Percentiles rank a stretch among this genome's conserved stretches.
Evolutionary conservation across 2,329 filamentous ascomycete genomes (phyloP).

Genomic region (Phialophora chinensis): DNA sequence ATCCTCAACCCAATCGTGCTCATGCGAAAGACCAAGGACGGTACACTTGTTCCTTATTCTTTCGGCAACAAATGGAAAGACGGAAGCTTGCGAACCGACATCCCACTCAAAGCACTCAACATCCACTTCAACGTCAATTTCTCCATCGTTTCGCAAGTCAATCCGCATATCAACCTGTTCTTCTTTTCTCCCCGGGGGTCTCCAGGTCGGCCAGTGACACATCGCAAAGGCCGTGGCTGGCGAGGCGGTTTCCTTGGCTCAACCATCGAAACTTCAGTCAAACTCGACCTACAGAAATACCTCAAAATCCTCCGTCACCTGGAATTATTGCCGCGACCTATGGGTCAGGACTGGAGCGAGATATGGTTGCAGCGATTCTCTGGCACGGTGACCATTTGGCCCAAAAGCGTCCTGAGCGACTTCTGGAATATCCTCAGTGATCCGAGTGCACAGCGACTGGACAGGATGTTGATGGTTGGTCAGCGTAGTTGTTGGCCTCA

Average conservation of each 20-base stretch:
- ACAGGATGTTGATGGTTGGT: slow-evolving; percentile 87
- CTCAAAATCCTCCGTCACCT: slow-evolving; percentile 91
- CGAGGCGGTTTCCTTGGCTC: slow-evolving; percentile 92
- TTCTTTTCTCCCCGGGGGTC: slow-evolving; percentile 95
- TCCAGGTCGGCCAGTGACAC: slow-evolving; percentile 90
- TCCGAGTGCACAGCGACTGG: slow-evolving; percentile 74
- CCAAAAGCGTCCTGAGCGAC: slow-evolving; percentile 77
- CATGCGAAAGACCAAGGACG: slow-evolving; percentile 82
- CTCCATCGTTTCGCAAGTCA: slow-evolving; percentile 84
- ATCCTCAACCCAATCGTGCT: slow-evolving; percentile 94
- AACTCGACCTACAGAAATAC: slow-evolving; percentile 97
- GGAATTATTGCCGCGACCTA: slow-evolving; percentile 83
- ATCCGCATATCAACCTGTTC: slow-evolving; percentile 97
- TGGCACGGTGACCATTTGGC: slow-evolving; percentile 96
- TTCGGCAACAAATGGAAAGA: slow-evolving; percentile 99
- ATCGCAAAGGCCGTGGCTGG: slow-evolving; percentile 92
- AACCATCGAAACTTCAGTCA: slow-evolving; percentile 91
- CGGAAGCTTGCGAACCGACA: slow-evolving; percentile 90
- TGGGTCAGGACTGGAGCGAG: slow-evolving; percentile 96
- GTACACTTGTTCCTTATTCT: slow-evolving; percentile 82
- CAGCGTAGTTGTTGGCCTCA: slow-evolving; percentile 90
- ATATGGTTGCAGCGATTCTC: slow-evolving; percentile 95
- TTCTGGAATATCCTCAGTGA: slow-evolving; percentile 87
- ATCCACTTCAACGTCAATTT: slow-evolving; percentile 99
- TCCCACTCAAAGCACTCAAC: slow-evolving; percentile 91